Base-by-base conservation (phyloP, 345 rosid genomes). In the Pseudoturritis turrita region DNA sequence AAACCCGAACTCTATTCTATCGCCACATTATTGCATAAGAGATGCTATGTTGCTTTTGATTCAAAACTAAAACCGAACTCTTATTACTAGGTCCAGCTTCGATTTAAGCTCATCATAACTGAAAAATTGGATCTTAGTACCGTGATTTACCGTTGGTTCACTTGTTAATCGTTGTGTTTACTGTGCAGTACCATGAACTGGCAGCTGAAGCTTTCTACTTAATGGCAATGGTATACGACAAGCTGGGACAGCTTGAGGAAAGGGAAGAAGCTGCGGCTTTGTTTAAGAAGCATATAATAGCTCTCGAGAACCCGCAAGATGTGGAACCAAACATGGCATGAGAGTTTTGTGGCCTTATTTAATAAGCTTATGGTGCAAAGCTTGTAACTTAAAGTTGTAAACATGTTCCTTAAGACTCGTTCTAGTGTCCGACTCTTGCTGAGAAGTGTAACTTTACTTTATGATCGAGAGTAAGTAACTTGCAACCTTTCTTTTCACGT, bases 241-340 rank as follows among this genome's bases (percentile, higher is more conserved):
- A 87, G 72, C 39, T 91, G 74, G 92, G 91, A 45, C 77, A 44
- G 47, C 10, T 65, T 13, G 82, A 81, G 47, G 81, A 91, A 63
- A 85, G 99, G 71, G 97, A 91, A 77, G 88, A 85, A 79, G 98
- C 91, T 53, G 92, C 97, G 14, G 72, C 85, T 65, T 81, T 85
- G 17, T 92, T 92, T 83, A 82, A 78, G 82, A 84, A 77, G 66
- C 97, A 96, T 77, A 58, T 87, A 1, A 54, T 65, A 77, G 89
- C 91, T 47, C 88, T 87, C 5, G 92, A 86, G 74, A 87, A 89
- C 75, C 90, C 89, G 67, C 76, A 71, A 54, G 77, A 73, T 11
- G 82, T 78, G 64, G 86, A 78, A 45, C 65, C 62, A 53, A 62
- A 26, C 58, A 62, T 69, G 35, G 7, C 46, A 10, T 70, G 54